Conservation (phyloP, 495 filamentous ascomycete genomes). For the Pseudoneurospora amorphoporcata region DNA sequence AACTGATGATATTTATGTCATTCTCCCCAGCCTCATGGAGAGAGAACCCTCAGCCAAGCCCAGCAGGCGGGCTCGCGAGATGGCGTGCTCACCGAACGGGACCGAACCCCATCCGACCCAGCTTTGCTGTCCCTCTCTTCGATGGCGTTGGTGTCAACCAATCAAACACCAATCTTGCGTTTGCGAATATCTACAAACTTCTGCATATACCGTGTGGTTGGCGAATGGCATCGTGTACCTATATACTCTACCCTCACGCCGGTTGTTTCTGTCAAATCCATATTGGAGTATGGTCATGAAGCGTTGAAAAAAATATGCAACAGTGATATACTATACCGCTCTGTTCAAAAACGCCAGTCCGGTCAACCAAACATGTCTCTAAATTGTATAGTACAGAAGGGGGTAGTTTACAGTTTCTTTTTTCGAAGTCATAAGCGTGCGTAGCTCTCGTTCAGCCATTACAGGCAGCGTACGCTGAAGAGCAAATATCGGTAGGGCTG, state of each 20-base stretch:
- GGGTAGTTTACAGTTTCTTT: not conserved
- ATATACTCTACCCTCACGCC: not conserved
- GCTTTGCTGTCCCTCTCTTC: not conserved
- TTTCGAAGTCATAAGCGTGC: not conserved
- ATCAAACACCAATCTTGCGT: not conserved
- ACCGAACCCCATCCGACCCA: not conserved
- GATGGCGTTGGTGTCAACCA: not conserved
- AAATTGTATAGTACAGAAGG: not conserved
- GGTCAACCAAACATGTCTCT: not conserved
- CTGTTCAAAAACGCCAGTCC: not conserved
- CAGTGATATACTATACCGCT: not conserved
- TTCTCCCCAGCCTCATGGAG: not conserved
- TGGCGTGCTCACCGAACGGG: not conserved
- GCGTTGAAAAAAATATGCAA: not conserved
- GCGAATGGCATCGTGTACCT: constrained; percentile 5
- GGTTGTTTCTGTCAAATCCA: not conserved
- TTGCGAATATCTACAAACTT: not conserved
- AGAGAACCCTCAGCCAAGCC: not conserved
- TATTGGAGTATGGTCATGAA: not conserved
- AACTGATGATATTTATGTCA: not conserved
- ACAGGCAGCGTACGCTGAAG: not conserved
- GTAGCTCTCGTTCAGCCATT: not conserved
- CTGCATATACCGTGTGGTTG: not conserved
- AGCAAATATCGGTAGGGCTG: not conserved
- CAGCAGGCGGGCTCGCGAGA: not conserved